These are phyloP conservation scores for Lomentospora prolificans DNA, from an alignment of 2,329 filamentous ascomycete genomes.

Conservation along the genomic window DNA sequence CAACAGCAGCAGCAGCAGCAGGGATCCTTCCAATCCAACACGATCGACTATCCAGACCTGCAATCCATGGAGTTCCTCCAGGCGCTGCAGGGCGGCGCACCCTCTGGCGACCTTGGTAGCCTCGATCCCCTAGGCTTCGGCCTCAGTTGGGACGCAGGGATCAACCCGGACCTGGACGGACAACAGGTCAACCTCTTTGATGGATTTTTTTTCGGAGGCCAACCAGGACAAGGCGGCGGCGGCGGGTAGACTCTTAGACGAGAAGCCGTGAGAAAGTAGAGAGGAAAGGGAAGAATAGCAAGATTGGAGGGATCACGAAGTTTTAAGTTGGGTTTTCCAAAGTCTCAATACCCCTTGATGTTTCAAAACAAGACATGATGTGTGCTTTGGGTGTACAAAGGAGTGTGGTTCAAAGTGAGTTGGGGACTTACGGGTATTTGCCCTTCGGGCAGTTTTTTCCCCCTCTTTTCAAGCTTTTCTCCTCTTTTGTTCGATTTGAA, in stretches of 20 bases:
- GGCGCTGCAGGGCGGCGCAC: constrained; percentile 21
- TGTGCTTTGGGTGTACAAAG: not conserved
- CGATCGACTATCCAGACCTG: constrained; percentile 34
- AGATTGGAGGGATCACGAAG: too few relatives aligned
- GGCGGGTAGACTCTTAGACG: not conserved
- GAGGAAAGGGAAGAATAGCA: not conserved
- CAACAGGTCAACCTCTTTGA: constrained; percentile 61
- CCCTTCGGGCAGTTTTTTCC: constrained; percentile 3
- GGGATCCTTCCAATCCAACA: constrained; percentile 13
- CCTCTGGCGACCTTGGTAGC: constrained; percentile 31
- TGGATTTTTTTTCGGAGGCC: constrained; percentile 61
- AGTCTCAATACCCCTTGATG: constrained; percentile 4
- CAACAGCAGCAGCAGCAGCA: constrained; percentile 25
- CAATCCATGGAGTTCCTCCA: constrained; percentile 47
- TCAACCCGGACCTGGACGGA: constrained; percentile 51
- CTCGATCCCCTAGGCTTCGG: constrained; percentile 55
- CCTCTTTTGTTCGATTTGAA: too few relatives aligned
- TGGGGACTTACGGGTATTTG: not conserved
- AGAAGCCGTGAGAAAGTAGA: too few relatives aligned
- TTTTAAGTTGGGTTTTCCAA: too few relatives aligned
- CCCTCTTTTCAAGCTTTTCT: not conserved
- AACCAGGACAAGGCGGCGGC: constrained; percentile 24
- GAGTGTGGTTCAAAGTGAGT: not conserved
- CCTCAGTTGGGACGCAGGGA: constrained; percentile 53
- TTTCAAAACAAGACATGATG: too few relatives aligned